phyloP scores from a whole-genome alignment of 768 basidiomycete species.

The Guyanaporus albipodus region DNA sequence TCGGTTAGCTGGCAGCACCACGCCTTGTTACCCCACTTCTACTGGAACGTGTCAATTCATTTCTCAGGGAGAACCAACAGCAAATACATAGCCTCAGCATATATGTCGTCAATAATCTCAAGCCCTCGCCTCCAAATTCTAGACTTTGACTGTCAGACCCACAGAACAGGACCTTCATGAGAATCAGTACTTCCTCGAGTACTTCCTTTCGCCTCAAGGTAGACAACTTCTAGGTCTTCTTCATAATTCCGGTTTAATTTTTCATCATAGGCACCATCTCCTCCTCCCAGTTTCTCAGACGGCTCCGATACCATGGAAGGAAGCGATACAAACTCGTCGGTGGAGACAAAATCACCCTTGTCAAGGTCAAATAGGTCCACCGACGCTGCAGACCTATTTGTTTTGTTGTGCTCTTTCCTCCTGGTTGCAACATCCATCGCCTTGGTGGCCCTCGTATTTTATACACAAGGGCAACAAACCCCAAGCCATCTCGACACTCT shows the following conservation, averaged over 20 bases:
- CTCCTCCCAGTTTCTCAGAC: not conserved
- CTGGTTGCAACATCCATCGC: conserved; percentile 1
- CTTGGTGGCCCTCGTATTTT: conserved; percentile 6
- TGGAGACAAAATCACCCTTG: not conserved
- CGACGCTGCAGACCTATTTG: conserved; percentile 7
- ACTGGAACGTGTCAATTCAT: too few relatives aligned
- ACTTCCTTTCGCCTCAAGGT: not conserved
- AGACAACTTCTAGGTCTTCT: not conserved
- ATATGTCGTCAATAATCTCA: too few relatives aligned
- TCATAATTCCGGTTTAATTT: not conserved
- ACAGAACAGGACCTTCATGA: not conserved
- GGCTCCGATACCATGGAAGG: not conserved
- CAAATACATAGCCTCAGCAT: too few relatives aligned
- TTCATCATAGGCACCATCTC: not conserved
- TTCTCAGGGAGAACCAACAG: too few relatives aligned
- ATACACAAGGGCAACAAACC: not conserved
- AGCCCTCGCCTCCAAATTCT: not conserved
- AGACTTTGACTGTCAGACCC: not conserved
- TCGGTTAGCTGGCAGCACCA: too few relatives aligned
- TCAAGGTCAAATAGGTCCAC: not conserved
- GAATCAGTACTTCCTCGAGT: not conserved
- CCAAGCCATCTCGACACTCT: not conserved
- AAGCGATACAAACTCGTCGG: not conserved
- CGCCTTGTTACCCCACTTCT: too few relatives aligned
- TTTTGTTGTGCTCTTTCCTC: conserved; percentile 6